Base-by-base conservation (phyloP, 108 stramenopile species). In the Cyclostephanos tholiformis region DNA sequence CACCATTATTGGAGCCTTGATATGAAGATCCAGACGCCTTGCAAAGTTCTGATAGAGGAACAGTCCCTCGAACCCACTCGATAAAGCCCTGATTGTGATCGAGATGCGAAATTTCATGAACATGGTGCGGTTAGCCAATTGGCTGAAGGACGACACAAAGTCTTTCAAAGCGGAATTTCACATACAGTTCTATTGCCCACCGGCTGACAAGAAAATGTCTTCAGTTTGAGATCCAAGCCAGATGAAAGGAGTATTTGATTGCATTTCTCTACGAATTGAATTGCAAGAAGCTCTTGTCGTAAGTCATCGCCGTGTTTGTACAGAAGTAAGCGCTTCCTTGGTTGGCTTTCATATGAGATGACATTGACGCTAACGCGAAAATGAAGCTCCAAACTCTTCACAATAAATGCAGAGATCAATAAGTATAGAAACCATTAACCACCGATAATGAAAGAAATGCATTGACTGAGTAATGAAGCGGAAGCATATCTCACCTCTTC, bases 221-320 rank as follows among this genome's bases (percentile, higher is more conserved):
- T 69, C 58, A 95, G 56, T 62, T 91, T 93, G 65, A 95, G 74
- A 70, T 95, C 88, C 17, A 95, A 87, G 11, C 94, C 94, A 22
- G 89, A 90, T 32, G 88, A 82, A 46, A 84, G 82, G 25, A 95
- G 61, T 38, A 95, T 85, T 62, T 63, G 48, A 74, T 89, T 87
- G 60, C 94, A 95, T 44, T 80, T 67, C 56, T 85, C 88, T 60
- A 95, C 73, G 67, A 95, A 91, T 65, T 95, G 86, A 27, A 93
- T 87, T 0, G 91, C 89, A 76, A 93, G 88, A 67, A 91, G 82
- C 58, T 95, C 94, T 63, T 95, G 94, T 12, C 91, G 83, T 25
- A 95, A 50, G 76, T 95, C 94, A 56, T 95, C 94, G 48, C 89
- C 89, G 63, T 95, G 94, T 63, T 95, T 95, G 81, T 92, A 95